phyloP scores from a whole-genome alignment of 176 grass and related monocot species.

The Hyparrhenia diplandra region DNA sequence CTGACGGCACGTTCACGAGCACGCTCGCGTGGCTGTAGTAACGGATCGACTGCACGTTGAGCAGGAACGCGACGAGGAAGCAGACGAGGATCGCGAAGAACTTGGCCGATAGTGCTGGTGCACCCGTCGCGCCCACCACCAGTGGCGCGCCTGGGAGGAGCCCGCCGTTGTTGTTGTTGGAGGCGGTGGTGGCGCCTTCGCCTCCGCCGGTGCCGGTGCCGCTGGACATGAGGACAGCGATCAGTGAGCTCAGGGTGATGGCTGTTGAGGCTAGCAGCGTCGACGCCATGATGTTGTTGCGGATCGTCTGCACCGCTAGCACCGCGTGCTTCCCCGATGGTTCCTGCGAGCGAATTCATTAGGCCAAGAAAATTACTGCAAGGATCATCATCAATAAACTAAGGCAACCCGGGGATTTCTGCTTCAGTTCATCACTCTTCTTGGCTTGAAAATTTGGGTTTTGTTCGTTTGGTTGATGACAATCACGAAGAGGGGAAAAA shows the following conservation, averaged over 20 bases:
- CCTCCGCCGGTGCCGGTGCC: background rate
- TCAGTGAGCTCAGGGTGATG: constrained; percentile 70
- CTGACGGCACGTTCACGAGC: constrained; percentile 51
- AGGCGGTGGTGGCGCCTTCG: no score
- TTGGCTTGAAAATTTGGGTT: background rate
- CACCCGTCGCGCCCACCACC: no score
- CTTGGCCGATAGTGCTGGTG: constrained; percentile 36
- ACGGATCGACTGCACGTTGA: constrained; percentile 81
- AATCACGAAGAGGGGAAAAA: no score
- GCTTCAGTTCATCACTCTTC: background rate
- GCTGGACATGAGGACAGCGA: constrained; percentile 64
- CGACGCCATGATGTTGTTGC: constrained; percentile 96
- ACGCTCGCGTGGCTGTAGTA: constrained; percentile 76
- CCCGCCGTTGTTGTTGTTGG: background rate
- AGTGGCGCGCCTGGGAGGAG: constrained; percentile 28
- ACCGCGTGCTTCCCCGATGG: constrained; percentile 62
- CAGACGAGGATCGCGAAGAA: constrained; percentile 75
- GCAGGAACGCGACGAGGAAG: constrained; percentile 80
- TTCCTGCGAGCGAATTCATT: constrained; percentile 44
- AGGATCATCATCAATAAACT: background rate
- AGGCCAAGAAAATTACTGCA: no score
- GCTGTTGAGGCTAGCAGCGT: constrained; percentile 68
- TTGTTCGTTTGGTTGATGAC: background rate
- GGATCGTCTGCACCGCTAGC: constrained; percentile 79
- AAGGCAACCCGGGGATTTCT: background rate